These are phyloP conservation scores for Cercospora sojina DNA, from an alignment of 2,329 filamentous ascomycete genomes.

Conservation along the genomic window DNA sequence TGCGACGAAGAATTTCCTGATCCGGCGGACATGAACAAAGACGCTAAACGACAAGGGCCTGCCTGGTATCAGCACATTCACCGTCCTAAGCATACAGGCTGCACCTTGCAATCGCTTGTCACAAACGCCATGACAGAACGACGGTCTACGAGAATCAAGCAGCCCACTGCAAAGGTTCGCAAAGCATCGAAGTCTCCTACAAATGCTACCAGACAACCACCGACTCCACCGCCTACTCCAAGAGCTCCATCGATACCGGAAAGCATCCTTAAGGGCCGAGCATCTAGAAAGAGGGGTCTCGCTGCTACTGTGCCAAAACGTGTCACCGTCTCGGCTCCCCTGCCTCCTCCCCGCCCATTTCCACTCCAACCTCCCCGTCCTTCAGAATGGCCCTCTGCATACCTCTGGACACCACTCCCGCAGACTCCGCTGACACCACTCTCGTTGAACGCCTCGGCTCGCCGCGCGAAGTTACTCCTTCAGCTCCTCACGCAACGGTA, in stretches of 20 bases:
- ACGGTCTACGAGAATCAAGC: not conserved
- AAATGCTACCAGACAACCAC: not conserved
- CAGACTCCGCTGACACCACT: not conserved
- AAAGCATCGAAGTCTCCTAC: not conserved
- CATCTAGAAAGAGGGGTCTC: not conserved
- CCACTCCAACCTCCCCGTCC: not conserved
- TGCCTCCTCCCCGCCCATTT: not conserved
- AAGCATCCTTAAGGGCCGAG: not conserved
- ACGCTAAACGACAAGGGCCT: not conserved
- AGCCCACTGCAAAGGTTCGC: not conserved
- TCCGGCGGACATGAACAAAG: not conserved
- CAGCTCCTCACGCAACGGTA: not conserved
- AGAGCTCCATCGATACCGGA: not conserved
- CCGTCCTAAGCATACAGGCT: not conserved
- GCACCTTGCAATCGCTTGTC: not conserved
- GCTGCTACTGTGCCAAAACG: not conserved
- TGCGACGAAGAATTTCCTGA: not conserved
- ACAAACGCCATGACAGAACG: not conserved
- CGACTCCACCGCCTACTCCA: not conserved
- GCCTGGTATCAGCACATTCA: not conserved
- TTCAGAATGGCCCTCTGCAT: not conserved
- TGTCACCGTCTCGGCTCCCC: not conserved
- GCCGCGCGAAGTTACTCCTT: not conserved
- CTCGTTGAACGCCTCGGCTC: not conserved
- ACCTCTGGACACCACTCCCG: not conserved